Evolutionary conservation across 768 basidiomycete species (phyloP).

Genomic region (Termitomyces sp.): DNA sequence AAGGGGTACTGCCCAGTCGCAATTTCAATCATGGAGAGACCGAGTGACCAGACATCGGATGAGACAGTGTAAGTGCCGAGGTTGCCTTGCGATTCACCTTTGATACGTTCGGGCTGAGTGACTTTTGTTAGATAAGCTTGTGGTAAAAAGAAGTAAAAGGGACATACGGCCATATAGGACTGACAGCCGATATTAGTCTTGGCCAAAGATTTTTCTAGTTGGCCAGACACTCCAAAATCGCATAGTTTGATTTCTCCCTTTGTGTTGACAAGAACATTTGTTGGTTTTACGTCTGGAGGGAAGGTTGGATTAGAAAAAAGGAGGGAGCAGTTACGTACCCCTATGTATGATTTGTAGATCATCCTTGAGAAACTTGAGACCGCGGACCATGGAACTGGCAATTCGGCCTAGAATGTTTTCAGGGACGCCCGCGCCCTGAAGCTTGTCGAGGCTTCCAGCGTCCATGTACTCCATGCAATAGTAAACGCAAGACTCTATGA

Average conservation of each 20-base stretch:
- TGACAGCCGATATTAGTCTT: slow-evolving; percentile 99
- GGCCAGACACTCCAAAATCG: slow-evolving; percentile 98
- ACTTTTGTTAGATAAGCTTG: not conserved
- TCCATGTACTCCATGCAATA: slow-evolving; percentile 99
- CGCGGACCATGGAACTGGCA: slow-evolving; percentile 76
- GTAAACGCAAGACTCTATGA: slow-evolving; percentile 99
- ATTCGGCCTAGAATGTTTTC: slow-evolving; percentile 85
- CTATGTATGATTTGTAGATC: slow-evolving; percentile 76
- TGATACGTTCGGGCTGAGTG: slow-evolving; percentile 86
- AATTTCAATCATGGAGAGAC: slow-evolving; percentile 90
- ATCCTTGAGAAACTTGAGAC: slow-evolving; percentile 94
- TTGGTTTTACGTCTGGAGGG: slow-evolving; percentile 79
- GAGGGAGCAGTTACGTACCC: slow-evolving; percentile 22
- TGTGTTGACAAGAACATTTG: slow-evolving; percentile 86
- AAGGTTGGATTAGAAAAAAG: not conserved
- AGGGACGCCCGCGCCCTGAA: slow-evolving; percentile 54
- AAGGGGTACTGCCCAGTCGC: slow-evolving; percentile 90
- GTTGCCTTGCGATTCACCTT: slow-evolving; percentile 85
- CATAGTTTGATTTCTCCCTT: slow-evolving; percentile 92
- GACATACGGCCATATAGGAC: slow-evolving; percentile 92
- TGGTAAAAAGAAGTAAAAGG: not conserved
- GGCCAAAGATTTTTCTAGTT: slow-evolving; percentile 92
- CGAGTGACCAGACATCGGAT: slow-evolving; percentile 97
- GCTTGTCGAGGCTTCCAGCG: slow-evolving; percentile 89
- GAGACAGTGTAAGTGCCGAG: slow-evolving; percentile 91